Evolutionary conservation across 345 rosid species (phyloP).

Genomic region (Cardamine resedifolia): DNA sequence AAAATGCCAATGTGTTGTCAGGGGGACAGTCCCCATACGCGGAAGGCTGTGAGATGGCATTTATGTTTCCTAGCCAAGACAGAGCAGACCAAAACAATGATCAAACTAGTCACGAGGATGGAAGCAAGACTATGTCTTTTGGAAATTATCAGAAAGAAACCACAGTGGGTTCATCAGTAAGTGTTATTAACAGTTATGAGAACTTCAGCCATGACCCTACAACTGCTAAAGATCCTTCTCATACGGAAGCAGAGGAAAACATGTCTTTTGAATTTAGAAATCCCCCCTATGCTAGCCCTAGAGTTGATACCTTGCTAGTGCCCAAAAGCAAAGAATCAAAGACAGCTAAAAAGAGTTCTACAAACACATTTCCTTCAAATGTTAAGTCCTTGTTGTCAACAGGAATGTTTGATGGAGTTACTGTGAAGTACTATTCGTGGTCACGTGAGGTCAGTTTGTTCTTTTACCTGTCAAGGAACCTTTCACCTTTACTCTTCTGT

Average conservation of each 20-base stretch:
- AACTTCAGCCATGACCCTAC: slow-evolving; percentile 48
- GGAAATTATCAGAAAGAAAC: slow-evolving; percentile 49
- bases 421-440: slow-evolving; percentile 76
- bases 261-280: slow-evolving; percentile 28
- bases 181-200: slow-evolving; percentile 47
- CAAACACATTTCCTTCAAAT: slow-evolving; percentile 90
- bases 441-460: slow-evolving; percentile 64
- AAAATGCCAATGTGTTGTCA: slow-evolving; percentile 20
- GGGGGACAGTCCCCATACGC: background rate
- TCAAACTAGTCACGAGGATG: slow-evolving; percentile 1
- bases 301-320: slow-evolving; percentile 45
- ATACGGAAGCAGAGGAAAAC: slow-evolving; percentile 39
- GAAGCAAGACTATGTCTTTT: slow-evolving; percentile 53
- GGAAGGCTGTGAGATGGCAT: slow-evolving; percentile 21
- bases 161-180: slow-evolving; percentile 37
- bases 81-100: slow-evolving; percentile 12
- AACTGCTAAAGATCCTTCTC: slow-evolving; percentile 42
- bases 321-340: slow-evolving; percentile 55
- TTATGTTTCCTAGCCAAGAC: slow-evolving; percentile 25
- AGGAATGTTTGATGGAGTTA: slow-evolving; percentile 77
- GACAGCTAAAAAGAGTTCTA: slow-evolving; percentile 59
- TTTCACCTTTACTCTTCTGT: slow-evolving; percentile 25
- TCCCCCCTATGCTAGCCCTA: slow-evolving; percentile 37
- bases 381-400: slow-evolving; percentile 73
- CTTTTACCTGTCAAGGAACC: slow-evolving; percentile 4